phyloP scores from a whole-genome alignment of 352 stramenopile species.

The Aphanomyces invadans region DNA sequence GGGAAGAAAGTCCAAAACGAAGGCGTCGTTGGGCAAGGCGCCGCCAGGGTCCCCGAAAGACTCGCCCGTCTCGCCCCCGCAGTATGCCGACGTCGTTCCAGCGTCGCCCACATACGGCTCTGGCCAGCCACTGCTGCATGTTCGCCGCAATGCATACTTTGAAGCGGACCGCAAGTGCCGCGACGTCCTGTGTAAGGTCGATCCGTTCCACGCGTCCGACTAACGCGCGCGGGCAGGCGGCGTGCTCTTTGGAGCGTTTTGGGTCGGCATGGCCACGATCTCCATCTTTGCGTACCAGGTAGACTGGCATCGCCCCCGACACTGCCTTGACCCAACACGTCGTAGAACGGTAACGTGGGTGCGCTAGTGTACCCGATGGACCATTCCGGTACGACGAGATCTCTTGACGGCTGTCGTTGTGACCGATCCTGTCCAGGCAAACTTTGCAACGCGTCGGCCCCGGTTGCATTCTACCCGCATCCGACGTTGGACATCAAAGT shows the following conservation, averaged over 20 bases:
- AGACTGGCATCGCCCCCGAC: neutral
- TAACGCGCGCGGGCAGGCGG: neutral
- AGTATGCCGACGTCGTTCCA: neutral
- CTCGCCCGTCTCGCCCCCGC: neutral
- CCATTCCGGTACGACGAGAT: neutral
- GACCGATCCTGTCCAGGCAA: slow-evolving; percentile 5
- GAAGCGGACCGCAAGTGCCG: slow-evolving; percentile 19
- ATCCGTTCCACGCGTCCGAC: neutral
- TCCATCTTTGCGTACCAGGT: slow-evolving; percentile 3
- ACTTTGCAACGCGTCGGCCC: slow-evolving; percentile 1
- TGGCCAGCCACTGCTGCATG: slow-evolving; percentile 1
- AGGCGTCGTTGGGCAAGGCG: neutral
- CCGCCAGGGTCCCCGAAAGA: neutral
- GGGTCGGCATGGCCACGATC: slow-evolving; percentile 4
- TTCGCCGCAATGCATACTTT: slow-evolving; percentile 7
- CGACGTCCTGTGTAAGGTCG: neutral
- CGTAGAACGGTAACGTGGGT: neutral
- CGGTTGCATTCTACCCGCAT: slow-evolving; percentile 1
- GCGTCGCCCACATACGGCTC: slow-evolving; percentile 11
- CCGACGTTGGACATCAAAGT: neutral
- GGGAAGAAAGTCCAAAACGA: neutral
- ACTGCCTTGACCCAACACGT: neutral
- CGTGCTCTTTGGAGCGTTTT: slow-evolving; percentile 1
- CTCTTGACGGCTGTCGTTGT: too few relatives aligned
- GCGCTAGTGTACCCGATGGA: slow-evolving; percentile 1